These are phyloP conservation scores for Xylaria bambusicola DNA, from an alignment of 495 filamentous ascomycete species.

Conservation along the genomic window DNA sequence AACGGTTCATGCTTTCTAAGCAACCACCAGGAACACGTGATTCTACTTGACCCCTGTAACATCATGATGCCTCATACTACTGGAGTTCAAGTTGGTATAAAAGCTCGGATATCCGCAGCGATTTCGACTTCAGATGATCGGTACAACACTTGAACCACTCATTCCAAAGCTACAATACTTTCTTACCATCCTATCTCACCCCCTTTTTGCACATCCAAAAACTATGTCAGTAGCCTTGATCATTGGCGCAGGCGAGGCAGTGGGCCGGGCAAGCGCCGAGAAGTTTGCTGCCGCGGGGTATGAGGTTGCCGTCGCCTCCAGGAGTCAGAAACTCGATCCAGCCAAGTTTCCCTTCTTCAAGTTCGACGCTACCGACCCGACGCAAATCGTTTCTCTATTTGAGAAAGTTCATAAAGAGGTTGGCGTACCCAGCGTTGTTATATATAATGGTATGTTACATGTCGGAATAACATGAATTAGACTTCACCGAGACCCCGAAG, in stretches of 20 bases:
- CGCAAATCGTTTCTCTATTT: constrained; percentile 40
- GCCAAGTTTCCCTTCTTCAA: constrained; percentile 35
- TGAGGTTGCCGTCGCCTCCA: constrained; percentile 46
- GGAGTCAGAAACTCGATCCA: constrained; percentile 22
- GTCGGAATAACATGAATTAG: too few relatives aligned
- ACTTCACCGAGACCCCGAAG: too few relatives aligned
- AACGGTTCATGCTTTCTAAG: too few relatives aligned
- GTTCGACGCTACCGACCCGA: constrained; percentile 45
- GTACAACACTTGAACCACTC: too few relatives aligned
- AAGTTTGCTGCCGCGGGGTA: constrained; percentile 45
- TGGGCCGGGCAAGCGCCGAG: constrained; percentile 41
- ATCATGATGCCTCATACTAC: too few relatives aligned
- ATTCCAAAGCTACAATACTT: too few relatives aligned
- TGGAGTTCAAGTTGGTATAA: too few relatives aligned
- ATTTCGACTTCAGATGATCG: too few relatives aligned
- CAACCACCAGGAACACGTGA: too few relatives aligned
- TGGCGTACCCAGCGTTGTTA: constrained; percentile 29
- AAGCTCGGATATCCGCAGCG: too few relatives aligned
- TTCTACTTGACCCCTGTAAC: too few relatives aligned
- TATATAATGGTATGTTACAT: constrained; percentile 33
- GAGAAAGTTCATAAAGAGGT: constrained; percentile 45
- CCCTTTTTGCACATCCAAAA: neutral
- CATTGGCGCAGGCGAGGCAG: constrained; percentile 43
- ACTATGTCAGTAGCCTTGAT: constrained; percentile 39
- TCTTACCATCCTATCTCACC: too few relatives aligned